Percentiles rank a stretch among this genome's conserved stretches.
phyloP scores from a whole-genome alignment of 345 rosid species.

The Geranium brycei region DNA sequence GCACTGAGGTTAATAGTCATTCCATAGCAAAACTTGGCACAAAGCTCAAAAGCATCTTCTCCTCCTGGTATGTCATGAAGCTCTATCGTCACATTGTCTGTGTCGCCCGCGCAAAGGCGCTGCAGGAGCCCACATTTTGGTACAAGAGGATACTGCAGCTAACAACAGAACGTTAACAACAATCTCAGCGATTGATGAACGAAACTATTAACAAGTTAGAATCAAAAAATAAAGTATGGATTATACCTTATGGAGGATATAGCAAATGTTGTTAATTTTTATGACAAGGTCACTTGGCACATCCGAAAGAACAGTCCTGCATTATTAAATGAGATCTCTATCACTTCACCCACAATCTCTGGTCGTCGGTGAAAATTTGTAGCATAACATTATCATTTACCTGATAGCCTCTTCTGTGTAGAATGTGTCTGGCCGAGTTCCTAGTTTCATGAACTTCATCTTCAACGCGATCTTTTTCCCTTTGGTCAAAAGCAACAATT shows the following conservation, averaged over 20 bases:
- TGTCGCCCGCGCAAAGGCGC: slow-evolving; percentile 44
- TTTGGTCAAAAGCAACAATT: slow-evolving; percentile 11
- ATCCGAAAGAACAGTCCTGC: slow-evolving; percentile 70
- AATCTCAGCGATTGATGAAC: neutral
- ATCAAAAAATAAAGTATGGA: neutral
- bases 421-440: slow-evolving; percentile 80
- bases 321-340: neutral
- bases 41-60: slow-evolving; percentile 80
- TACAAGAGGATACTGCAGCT: slow-evolving; percentile 69
- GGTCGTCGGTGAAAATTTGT: neutral
- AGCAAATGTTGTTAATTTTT: slow-evolving; percentile 47
- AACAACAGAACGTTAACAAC: slow-evolving; percentile 21
- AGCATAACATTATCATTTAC: slow-evolving; percentile 14
- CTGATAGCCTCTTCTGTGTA: slow-evolving; percentile 84
- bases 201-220: neutral
- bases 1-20: slow-evolving; percentile 81
- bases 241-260: slow-evolving; percentile 75
- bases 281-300: slow-evolving; percentile 52
- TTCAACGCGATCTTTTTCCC: slow-evolving; percentile 9
- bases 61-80: slow-evolving; percentile 93
- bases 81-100: slow-evolving; percentile 39
- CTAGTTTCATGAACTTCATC: slow-evolving; percentile 97
- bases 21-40: slow-evolving; percentile 92
- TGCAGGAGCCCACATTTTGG: slow-evolving; percentile 80
- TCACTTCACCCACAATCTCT: too few relatives aligned